Evolutionary conservation across 208 protist genomes (phyloP), one percentile per base, ranked within the genome.

Genomic region (Wallacemonas sp.): DNA sequence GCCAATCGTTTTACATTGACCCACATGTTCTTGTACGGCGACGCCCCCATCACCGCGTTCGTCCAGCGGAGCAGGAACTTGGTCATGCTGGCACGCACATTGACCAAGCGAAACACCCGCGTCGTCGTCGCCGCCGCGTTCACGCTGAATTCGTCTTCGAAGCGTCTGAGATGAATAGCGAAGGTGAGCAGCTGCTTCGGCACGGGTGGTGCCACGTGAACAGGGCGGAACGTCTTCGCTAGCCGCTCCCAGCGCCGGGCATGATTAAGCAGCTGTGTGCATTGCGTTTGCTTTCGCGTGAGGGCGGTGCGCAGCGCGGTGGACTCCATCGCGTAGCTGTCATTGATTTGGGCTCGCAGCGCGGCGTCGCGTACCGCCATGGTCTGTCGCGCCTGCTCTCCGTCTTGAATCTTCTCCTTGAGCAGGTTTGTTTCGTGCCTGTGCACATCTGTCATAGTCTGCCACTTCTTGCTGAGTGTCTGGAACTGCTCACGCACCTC

Each of bases 181-280:
- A 65, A 11, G 27, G 62, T 58, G 66, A 79, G 76, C 30, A 91
- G 41, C 21, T 62, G 17, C 15, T 55, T 11, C 12, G 88, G 70
- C 28, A 94, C 56, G 4, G 64, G 15, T 0, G 68, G 69, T 65
- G 72, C 90, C 11, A 64, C 55, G 28, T 56, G 33, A 11, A 42
- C 33, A 9, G 74, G 84, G 6, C 84, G 81, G 51, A 88, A 87
- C 28, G 88, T 91, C 70, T 94, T 94, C 17, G 88, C 88, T 17
- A 84, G 55, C 14, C 88, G 79, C 67, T 91, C 80, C 88, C 88
- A 94, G 14, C 88, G 79, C 44, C 60, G 66, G 15, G 73, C 53
- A 42, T 85, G 66, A 47, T 69, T 78, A 11, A 70, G 62, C 6
- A 75, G 55, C 44, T 66, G 36, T 14, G 46, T 28, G 15, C 74